A percentile compares a stretch with the other conserved stretches of the same genome.
These are phyloP conservation scores for Trichosporon inkin DNA, from an alignment of 1,284 basidiomycete genomes.

Conservation along the genomic window DNA sequence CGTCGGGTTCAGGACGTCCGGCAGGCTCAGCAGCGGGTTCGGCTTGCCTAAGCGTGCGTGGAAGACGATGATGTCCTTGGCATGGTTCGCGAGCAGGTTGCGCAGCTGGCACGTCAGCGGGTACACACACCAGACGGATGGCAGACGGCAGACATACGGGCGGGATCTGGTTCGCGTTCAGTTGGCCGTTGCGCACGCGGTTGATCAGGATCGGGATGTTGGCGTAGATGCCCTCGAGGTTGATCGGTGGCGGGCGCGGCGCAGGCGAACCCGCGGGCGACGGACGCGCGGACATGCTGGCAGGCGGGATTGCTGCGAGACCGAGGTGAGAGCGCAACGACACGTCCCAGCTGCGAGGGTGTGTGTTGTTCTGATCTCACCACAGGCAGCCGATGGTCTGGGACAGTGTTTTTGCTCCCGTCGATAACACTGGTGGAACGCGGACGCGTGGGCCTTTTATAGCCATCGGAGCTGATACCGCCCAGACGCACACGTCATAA, in stretches of 20 bases:
- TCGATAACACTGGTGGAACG: not conserved
- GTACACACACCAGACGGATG: not conserved
- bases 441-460: not conserved
- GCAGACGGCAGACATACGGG: conserved; percentile 8
- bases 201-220: conserved; percentile 23
- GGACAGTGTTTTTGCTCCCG: not conserved
- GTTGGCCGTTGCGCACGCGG: conserved; percentile 21
- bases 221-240: conserved; percentile 24
- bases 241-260: conserved; percentile 13
- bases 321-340: no score
- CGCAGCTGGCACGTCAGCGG: conserved; percentile 18
- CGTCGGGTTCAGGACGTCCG: conserved; percentile 25
- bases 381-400: no score
- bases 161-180: conserved; percentile 18
- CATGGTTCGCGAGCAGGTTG: conserved; percentile 23
- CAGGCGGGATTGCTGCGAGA: no score
- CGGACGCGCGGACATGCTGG: conserved; percentile 12
- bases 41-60: conserved; percentile 22
- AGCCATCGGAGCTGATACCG: not conserved
- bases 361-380: no score
- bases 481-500: not conserved
- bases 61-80: conserved; percentile 26
- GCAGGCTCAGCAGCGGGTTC: conserved; percentile 24
- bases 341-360: no score
- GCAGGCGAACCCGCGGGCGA: conserved; percentile 22